Base-by-base conservation (phyloP, 2,329 filamentous ascomycete species). In the Raffaelea albimanens region DNA sequence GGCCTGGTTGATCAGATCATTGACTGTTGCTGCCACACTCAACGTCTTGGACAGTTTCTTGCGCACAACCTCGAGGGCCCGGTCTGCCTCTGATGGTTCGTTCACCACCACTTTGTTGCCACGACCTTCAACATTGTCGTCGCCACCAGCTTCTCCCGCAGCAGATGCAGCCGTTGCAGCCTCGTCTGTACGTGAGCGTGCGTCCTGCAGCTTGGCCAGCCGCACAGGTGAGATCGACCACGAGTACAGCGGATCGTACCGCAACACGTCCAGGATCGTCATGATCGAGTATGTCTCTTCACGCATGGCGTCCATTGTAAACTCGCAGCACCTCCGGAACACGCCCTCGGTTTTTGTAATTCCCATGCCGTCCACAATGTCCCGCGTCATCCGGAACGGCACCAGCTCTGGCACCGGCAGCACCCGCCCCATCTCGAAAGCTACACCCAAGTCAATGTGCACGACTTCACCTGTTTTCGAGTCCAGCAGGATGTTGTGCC, bases 291-390 rank as follows among this genome's bases (percentile, higher is more conserved):
- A 94, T 13, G 87, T 87, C 63, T 98, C 93, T 58, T 95, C 86
- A n/a, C 93, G 83, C 33, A 99, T 71, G 2, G 94, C 90, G 52
- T 96, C 89, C 29, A 99, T 78, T 0, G 90, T 97, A 62, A 97
- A 97, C 62, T 99, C 94, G 63, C 93, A 98, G 66, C 91, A 97
- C n/a, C 94, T 81, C 8, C 93, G 80, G 69, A 97, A 98, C 0
- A 97, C 89, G 3, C 93, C 93, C 64, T 99, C 94, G 0, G 90
- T 95, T 58, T 87, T 88, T 3, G 87, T 94, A 55, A 95, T 85
- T 23, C 93, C 93, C 87, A 99, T 96, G 22, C 88, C 94, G 60
- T 98, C 94, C 5, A 97, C 87, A 46, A 98, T 83, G 58, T 99
- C 93, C 46, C 93, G 78, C 10, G 93, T 97, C 46, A 98, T 70